Base-by-base conservation (phyloP, 768 basidiomycete species). In the Obba rivulosa region DNA sequence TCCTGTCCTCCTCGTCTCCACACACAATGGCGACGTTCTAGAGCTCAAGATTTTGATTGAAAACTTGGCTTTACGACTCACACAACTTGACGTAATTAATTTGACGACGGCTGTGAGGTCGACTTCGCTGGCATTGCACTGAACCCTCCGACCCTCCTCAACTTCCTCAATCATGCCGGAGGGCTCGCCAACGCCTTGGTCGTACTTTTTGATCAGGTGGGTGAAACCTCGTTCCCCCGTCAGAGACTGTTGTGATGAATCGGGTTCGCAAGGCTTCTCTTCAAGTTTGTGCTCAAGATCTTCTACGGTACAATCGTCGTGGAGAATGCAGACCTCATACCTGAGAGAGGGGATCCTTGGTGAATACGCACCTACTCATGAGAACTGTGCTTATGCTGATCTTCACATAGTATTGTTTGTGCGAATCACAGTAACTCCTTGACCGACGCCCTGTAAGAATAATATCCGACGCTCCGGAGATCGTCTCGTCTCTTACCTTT, bases 291-390 rank as follows among this genome's bases (percentile, higher is more conserved):
- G 2, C 80, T 94, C 59, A 88, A 88, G 62, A 87, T 92, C 53
- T 94, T 94, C 68, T 94, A 94, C 64, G 88, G 88, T 1, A 79
- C 84, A 9, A 91, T 94, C 48, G 87, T 93, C 21, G 76, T 94
- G 14, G 89, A 94, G 64, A 87, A 87, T 60, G 71, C 72, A 3
- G 69, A 89, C 40, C 66, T 79, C 43, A 80, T 94, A 43, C 88
- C 90, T 18, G 65, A 71, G 57, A 82, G 76, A 10, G 92, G 91
- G 3, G 67, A 72, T 46, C 87, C 92, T 56, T 89, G 86, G 90
- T 87, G 55, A 55, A 71, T 45, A 51, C 41, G 20, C 22, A 40
- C 16, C 36, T 38, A n/a, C n/a, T n/a, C n/a, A n/a, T n/a, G n/a
- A n/a, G n/a, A n/a, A n/a, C 11, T 18, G n/a, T 8, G 8, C 20